These are phyloP conservation scores for Xylaria sp. DNA, from an alignment of 2,329 filamentous ascomycete species.

Conservation along the genomic window DNA sequence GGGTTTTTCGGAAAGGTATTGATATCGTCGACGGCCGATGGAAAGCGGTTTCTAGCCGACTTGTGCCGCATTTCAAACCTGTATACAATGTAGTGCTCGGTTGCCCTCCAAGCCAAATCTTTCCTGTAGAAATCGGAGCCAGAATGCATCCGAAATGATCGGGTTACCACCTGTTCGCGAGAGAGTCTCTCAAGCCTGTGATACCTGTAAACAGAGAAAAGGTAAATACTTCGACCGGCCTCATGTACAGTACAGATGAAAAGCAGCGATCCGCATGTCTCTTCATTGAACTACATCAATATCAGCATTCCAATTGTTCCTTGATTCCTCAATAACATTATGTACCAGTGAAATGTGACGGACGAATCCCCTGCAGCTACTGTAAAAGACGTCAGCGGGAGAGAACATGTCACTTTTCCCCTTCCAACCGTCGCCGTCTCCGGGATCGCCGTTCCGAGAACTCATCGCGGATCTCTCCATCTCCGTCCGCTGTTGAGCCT, in stretches of 20 bases:
- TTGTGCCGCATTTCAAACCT: not conserved
- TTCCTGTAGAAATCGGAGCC: not conserved
- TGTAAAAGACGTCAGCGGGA: constrained; percentile 58
- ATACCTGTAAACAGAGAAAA: constrained; percentile 65
- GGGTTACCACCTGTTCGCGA: constrained; percentile 41
- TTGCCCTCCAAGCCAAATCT: not conserved
- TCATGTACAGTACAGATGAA: not conserved
- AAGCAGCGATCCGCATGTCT: not conserved
- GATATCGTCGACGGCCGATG: too few species aligned
- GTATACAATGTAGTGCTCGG: not conserved
- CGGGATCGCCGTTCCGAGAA: constrained; percentile 49
- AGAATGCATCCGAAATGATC: constrained; percentile 35
- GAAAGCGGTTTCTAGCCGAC: not conserved
- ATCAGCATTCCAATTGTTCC: not conserved
- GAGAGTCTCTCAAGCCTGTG: constrained; percentile 65
- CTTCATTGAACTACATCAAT: not conserved
- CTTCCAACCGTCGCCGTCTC: constrained; percentile 54
- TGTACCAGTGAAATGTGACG: constrained; percentile 62
- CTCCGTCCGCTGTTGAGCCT: constrained; percentile 27
- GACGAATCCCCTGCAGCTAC: constrained; percentile 63
- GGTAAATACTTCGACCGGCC: constrained; percentile 39
- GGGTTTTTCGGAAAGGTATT: not conserved
- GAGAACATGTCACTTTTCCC: constrained; percentile 60
- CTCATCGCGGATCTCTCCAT: constrained; percentile 32
- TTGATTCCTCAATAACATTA: not conserved